Evolutionary conservation across 345 rosid genomes (phyloP).

Genomic region (Mallotus nudiflorus): DNA sequence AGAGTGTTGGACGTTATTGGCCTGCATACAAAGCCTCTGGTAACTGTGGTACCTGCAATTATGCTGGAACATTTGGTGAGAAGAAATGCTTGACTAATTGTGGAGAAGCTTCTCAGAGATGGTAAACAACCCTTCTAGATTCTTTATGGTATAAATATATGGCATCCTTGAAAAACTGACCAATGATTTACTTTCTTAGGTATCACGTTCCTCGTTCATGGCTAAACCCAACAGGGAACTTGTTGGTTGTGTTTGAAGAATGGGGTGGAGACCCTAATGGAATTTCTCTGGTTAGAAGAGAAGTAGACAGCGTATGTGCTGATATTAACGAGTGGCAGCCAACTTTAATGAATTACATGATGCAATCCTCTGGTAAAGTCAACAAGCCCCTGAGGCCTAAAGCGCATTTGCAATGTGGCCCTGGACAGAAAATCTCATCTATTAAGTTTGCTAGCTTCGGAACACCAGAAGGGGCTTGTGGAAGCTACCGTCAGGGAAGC

Average conservation of each 20-base stretch:
- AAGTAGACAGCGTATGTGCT: constrained; percentile 81
- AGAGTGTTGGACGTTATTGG: constrained; percentile 87
- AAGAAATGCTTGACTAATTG: constrained; percentile 79
- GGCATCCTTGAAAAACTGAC: constrained; percentile 5
- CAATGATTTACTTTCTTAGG: constrained; percentile 45
- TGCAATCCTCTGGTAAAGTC: constrained; percentile 85
- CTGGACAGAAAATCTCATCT: constrained; percentile 73
- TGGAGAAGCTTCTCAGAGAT: constrained; percentile 95
- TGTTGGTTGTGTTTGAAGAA: constrained; percentile 95
- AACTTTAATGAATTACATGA: constrained; percentile 69
- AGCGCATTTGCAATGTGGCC: constrained; percentile 75
- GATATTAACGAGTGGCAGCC: constrained; percentile 97
- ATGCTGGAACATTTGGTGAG: constrained; percentile 71
- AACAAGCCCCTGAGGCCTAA: constrained; percentile 84
- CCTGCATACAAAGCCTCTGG: constrained; percentile 92
- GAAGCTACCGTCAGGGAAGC: constrained; percentile 76
- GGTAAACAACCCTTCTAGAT: constrained; percentile 42
- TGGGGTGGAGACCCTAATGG: constrained; percentile 97
- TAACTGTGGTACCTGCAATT: constrained; percentile 60
- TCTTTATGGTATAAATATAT: background rate
- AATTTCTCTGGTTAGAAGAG: constrained; percentile 77
- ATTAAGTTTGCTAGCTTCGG: constrained; percentile 98
- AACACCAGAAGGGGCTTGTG: constrained; percentile 87
- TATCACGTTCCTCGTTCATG: constrained; percentile 92
- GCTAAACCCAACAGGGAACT: constrained; percentile 84